These are phyloP conservation scores for Penicillium bialowiezense DNA, from an alignment of 495 filamentous ascomycete genomes.

Conservation along the genomic window DNA sequence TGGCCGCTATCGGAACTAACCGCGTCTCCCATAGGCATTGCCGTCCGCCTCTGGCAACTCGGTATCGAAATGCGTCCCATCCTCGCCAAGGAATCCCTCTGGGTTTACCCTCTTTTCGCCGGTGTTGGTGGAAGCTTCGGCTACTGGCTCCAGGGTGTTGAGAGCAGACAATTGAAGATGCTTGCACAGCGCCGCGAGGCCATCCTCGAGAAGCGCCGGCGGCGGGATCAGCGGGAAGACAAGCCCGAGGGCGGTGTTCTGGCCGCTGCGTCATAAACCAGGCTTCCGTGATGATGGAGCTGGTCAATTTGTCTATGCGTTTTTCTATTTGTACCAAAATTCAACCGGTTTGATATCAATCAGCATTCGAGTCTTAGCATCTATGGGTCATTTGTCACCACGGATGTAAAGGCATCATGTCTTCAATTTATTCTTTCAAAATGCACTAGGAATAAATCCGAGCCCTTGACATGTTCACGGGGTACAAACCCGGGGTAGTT, in stretches of 20 bases:
- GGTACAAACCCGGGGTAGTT: constrained; percentile 1
- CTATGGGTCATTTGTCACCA: constrained; percentile 1
- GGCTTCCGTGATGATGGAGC: constrained; percentile 7
- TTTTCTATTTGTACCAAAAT: constrained; percentile 38
- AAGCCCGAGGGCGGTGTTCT: constrained; percentile 34
- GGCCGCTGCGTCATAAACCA: constrained; percentile 38
- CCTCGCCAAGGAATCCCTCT: constrained; percentile 71
- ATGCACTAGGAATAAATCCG: background rate
- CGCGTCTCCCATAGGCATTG: constrained; percentile 60
- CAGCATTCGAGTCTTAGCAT: constrained; percentile 12
- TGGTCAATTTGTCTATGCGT: constrained; percentile 27
- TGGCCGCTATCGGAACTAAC: constrained; percentile 3
- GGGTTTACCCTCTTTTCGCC: constrained; percentile 90
- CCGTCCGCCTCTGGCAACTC: constrained; percentile 90
- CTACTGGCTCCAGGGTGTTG: constrained; percentile 90
- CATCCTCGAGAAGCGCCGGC: constrained; percentile 83
- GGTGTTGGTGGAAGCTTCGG: constrained; percentile 85
- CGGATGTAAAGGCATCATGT: constrained; percentile 1
- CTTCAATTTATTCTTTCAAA: background rate
- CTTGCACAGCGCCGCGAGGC: constrained; percentile 70
- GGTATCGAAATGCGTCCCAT: constrained; percentile 98
- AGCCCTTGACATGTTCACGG: background rate
- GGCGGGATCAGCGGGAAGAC: constrained; percentile 63
- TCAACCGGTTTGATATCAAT: constrained; percentile 35
- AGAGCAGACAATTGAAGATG: constrained; percentile 69